Evolutionary conservation across 2,329 filamentous ascomycete species (phyloP), one percentile per base, ranked within the genome.

Genomic region (Aspergillus versicolor): DNA sequence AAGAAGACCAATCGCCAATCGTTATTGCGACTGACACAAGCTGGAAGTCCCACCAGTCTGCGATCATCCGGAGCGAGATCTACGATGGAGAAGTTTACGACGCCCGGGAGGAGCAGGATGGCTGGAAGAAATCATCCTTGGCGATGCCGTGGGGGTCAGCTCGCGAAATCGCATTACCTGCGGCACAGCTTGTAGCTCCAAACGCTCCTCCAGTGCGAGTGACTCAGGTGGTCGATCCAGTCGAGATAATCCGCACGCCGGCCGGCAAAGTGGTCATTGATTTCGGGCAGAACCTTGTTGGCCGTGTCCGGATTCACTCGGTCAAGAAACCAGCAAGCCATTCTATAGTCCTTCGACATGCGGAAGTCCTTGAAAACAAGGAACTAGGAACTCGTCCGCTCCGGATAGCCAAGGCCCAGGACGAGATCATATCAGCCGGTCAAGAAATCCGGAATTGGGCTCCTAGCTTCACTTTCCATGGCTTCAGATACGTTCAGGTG

Each of bases 271-370:
- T 71, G 0, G 69, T 84, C 1, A 57, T 85, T 32, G 82, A 86
- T 60, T 85, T 85, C 65, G 82, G 82, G 2, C 82, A 86, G 63
- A 85, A 86, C 61, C 69, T 85, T 0, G 82, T 84, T 0, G 84
- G 83, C 1, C 75, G 75, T 61, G 54, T 84, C 1, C 68, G 70
- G 0, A 61, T 84, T 11, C 72, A 52, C 15, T 57, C 48, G 0
- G 45, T 71, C 5, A 52, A 46, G 3, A 61, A 56, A 13, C 59
- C 57, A 24, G 41, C 7, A 9, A 60, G 13, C 57, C 63, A 67
- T 27, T 61, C 8, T 40, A 19, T 40, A 19, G 73, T 63, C 65
- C 70, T 86, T 13, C 67, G 66, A 0, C 83, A 86, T 63, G 79
- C 82, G 0, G 84, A 86, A 65, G 82, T 83, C 11, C 72, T 86